Base-by-base conservation (phyloP, 2,329 filamentous ascomycete species). In the Hypoxylon sp. region DNA sequence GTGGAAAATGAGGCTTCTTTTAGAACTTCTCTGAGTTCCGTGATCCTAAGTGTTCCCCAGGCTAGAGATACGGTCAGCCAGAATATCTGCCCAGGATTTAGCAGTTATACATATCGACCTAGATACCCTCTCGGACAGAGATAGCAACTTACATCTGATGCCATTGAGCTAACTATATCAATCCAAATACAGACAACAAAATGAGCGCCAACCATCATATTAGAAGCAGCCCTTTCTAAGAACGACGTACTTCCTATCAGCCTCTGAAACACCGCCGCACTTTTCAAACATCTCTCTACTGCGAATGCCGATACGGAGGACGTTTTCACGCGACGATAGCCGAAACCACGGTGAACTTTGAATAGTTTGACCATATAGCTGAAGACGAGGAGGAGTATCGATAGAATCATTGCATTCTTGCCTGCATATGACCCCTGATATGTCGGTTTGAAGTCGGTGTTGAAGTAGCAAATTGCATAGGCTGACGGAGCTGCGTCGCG, bases 141-240 rank as follows among this genome's bases (percentile, higher is more conserved):
- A 14, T 5, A 19, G 14, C 13, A 36, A 30, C 48, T 45, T 23
- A 63, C 60, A 50, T 57, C 52, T 28, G 51, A 50, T 25, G 52
- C 60, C 32, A 57, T 56, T 13, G 60, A 63, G 13, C 32, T 63
- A 17, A 17, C 45, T 45, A 63, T 57, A 23, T 57, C 52, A 48
- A 63, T 43, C 60, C 60, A 63, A 28, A 63, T 48, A 28, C 60
- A 63, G 5, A 63, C 52, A 25, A 63, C 60, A 38, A 63, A 63
- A 32, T 63, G 60, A 36, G 43, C 43, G n/a, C 32, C 43, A 34
- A 63, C 45, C 14, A 63, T 45, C 60, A 63, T 45, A 41, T 63
- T 63, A n/a, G 60, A 63, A 51, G 60, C 60, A 21, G 17, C 17
- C 6, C 43, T 56, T 23, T 63, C 60, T 10, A 38, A n/a, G n/a